Evolutionary conservation across 2,329 filamentous ascomycete species (phyloP), one percentile per base, ranked within the genome.

Genomic region (Myriosclerotinia curreyana): DNA sequence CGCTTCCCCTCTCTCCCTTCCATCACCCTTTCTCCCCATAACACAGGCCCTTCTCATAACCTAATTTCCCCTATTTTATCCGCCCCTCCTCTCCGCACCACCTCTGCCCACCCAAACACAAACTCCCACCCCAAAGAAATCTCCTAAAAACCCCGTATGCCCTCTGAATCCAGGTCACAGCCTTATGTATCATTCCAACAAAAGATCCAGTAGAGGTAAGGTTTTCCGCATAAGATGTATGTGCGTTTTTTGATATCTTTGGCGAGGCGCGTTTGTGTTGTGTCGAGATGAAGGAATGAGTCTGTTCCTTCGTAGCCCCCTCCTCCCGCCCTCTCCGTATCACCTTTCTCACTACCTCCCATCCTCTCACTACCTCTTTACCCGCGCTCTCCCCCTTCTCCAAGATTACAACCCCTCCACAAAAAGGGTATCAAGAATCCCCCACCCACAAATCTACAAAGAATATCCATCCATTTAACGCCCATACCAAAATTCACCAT

Each of bases 151-250:
- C 40, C 54, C 46, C 54, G 42, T 48, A 25, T 48, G 55, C 55
- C 42, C 40, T 20, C 55, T 36, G 42, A 46, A 48, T 48, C 55
- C 55, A 48, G 55, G 55, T 58, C 55, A 58, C 42, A 58, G 55
- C 55, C 55, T 48, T 58, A 36, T 15, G 14, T 34, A 2, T 48
- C 3, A 31, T 58, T 46, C 12, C 20, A 58, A 58, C 40, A 48
- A 48, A 58, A 34, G 22, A 48, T 48, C 42, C 42, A 58, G 55
- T 36, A 46, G 28, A 48, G 55, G n/a, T 58, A 22, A 58, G 55
- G 42, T 8, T 58, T 48, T 15, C 42, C 55, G 28, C 28, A 46
- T 17, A 48, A 58, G 22, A 48, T 36, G 55, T 36, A 48, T 36
- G 20, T 48, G 42, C 42, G 55, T 48, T 58, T 58, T 58, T 46